Conservation (phyloP, 1,284 basidiomycete species). For the Moesziomyces parantarcticus region DNA sequence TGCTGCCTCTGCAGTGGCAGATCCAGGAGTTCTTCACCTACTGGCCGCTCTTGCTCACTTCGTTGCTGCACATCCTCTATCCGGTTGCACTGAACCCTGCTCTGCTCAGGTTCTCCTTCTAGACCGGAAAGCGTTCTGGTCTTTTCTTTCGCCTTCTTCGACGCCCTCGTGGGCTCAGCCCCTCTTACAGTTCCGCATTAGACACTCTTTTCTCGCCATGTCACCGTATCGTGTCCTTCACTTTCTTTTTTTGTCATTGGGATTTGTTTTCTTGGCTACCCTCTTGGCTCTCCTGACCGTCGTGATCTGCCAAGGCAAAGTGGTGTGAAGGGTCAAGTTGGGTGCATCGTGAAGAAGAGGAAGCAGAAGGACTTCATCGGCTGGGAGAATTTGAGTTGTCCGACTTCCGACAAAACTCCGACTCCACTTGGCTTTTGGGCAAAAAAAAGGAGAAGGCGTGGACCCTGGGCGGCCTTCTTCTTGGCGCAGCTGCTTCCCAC, state of each 20-base stretch:
- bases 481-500: neutral
- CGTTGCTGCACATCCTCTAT: slow-evolving; percentile 43
- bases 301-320: too few relatives aligned
- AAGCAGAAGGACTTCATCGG: too few relatives aligned
- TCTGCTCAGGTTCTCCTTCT: slow-evolving; percentile 54
- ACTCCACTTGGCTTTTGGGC: neutral
- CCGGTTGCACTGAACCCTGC: slow-evolving; percentile 53
- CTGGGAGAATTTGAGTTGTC: too few relatives aligned
- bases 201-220: neutral
- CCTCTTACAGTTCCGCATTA: neutral
- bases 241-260: neutral
- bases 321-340: too few relatives aligned
- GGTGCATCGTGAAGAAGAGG: too few relatives aligned
- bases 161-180: neutral
- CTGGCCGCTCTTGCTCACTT: slow-evolving; percentile 24
- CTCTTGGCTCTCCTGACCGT: too few relatives aligned
- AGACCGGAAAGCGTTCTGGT: neutral
- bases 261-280: neutral
- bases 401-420: too few relatives aligned
- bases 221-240: neutral
- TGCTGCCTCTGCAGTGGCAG: slow-evolving; percentile 75
- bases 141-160: neutral
- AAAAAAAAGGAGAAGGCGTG: neutral
- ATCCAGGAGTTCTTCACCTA: slow-evolving; percentile 53
- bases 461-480: neutral